Conservation (phyloP, 2,329 filamentous ascomycete genomes). For the Erysiphe pulchra region DNA sequence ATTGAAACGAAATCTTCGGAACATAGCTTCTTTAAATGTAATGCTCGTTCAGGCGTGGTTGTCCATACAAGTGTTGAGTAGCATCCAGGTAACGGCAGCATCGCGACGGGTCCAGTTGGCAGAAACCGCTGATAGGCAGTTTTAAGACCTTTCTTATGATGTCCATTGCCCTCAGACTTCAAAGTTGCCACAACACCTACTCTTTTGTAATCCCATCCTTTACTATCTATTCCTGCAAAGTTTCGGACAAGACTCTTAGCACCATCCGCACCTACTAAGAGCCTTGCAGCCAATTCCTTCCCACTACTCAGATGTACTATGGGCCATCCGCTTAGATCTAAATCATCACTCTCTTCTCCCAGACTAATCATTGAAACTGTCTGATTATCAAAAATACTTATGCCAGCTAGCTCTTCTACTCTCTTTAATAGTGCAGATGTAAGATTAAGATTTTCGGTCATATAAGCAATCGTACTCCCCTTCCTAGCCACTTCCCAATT, state of each 20-base stretch:
- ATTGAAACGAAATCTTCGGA: constrained; percentile 53
- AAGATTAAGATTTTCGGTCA: constrained; percentile 86
- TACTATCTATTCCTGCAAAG: constrained; percentile 64
- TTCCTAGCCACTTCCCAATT: constrained; percentile 41
- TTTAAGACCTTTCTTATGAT: constrained; percentile 28
- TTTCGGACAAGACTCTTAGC: constrained; percentile 79
- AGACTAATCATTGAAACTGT: constrained; percentile 58
- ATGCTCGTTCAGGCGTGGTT: constrained; percentile 57
- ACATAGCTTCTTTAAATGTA: constrained; percentile 50
- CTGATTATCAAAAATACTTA: constrained; percentile 49
- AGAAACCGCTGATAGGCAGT: constrained; percentile 90
- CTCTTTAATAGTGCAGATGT: constrained; percentile 51
- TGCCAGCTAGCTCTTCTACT: constrained; percentile 39
- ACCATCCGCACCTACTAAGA: constrained; percentile 81
- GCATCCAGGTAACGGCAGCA: constrained; percentile 69
- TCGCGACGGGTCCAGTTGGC: constrained; percentile 71
- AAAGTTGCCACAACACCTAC: constrained; percentile 84
- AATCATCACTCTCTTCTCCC: constrained; percentile 38
- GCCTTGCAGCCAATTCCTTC: constrained; percentile 45
- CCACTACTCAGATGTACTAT: constrained; percentile 45
- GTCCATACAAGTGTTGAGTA: constrained; percentile 83
- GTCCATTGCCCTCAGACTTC: constrained; percentile 35
- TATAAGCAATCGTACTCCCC: constrained; percentile 58
- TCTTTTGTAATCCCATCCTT: constrained; percentile 81
- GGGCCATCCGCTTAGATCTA: constrained; percentile 73